Evolutionary conservation across 1,139 yeast species (phyloP).

Genomic region (Kluyveromyces marxianus): DNA sequence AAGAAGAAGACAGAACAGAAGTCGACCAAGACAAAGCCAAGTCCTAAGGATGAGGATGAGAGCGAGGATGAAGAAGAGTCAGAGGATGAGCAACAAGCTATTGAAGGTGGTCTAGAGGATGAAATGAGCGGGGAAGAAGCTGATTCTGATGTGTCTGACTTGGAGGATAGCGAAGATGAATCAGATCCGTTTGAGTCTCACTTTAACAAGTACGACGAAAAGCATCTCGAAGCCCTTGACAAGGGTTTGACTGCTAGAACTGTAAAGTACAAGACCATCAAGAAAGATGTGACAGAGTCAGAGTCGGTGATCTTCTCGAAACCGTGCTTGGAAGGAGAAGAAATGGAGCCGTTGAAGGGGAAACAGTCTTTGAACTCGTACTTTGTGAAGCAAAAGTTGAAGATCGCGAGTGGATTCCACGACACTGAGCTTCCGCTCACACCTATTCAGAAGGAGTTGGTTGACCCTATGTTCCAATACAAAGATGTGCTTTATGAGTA

Average conservation of each 20-base stretch:
- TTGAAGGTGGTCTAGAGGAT: constrained; percentile 31
- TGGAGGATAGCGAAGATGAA: constrained; percentile 30
- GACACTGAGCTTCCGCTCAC: constrained; percentile 27
- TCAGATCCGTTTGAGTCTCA: constrained; percentile 70
- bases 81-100: constrained; percentile 36
- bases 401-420: constrained; percentile 20
- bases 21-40: constrained; percentile 9
- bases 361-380: constrained; percentile 25
- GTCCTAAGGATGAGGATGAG: constrained; percentile 22
- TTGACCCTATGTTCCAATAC: constrained; percentile 64
- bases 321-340: constrained; percentile 13
- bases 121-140: constrained; percentile 31
- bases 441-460: constrained; percentile 35
- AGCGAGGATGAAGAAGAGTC: constrained; percentile 30
- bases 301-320: constrained; percentile 21
- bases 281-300: constrained; percentile 11
- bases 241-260: constrained; percentile 18
- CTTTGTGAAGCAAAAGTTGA: constrained; percentile 31
- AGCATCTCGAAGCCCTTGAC: constrained; percentile 32
- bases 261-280: constrained; percentile 18
- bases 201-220: constrained; percentile 51
- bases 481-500: constrained; percentile 65
- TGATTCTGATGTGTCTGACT: constrained; percentile 31
- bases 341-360: constrained; percentile 15
- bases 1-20: constrained; percentile 22